These are phyloP conservation scores for Claviceps capensis DNA, from an alignment of 2,329 filamentous ascomycete species.

Conservation along the genomic window DNA sequence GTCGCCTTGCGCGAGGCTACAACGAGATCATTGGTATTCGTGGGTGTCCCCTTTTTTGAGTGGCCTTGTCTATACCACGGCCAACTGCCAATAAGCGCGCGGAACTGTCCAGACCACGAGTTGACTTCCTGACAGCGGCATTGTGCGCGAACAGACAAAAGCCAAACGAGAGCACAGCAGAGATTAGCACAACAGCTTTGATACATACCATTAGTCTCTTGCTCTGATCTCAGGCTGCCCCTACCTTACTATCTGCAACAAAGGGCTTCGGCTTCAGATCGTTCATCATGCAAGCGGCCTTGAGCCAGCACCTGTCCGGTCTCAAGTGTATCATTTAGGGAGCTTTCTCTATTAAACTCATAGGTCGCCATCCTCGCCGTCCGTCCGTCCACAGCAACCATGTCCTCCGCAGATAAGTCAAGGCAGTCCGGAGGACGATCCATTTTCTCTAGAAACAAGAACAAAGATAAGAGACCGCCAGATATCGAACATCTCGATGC, in stretches of 20 bases:
- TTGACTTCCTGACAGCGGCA: not conserved
- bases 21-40: not conserved
- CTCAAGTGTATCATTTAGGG: slow-evolving; percentile 19
- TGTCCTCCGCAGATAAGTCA: slow-evolving; percentile 61
- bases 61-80: not conserved
- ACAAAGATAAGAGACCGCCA: slow-evolving; percentile 52
- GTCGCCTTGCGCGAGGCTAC: not conserved
- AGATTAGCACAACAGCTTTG: not conserved
- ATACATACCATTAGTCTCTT: not conserved
- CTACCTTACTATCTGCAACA: slow-evolving; percentile 4
- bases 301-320: slow-evolving; percentile 21
- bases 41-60: not conserved
- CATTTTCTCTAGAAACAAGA: slow-evolving; percentile 83
- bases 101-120: not conserved
- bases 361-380: not conserved
- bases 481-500: slow-evolving; percentile 48
- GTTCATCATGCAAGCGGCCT: slow-evolving; percentile 27
- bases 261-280: slow-evolving; percentile 6
- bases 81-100: not conserved
- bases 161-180: not conserved
- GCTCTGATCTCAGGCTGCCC: slow-evolving; percentile 2
- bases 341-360: slow-evolving; percentile 3
- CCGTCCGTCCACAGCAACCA: slow-evolving; percentile 15
- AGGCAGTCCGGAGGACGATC: slow-evolving; percentile 63
- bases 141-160: not conserved